These are phyloP conservation scores for Pelargonium myrrhifolium DNA, from an alignment of 441 rosid genomes.

Conservation along the genomic window DNA sequence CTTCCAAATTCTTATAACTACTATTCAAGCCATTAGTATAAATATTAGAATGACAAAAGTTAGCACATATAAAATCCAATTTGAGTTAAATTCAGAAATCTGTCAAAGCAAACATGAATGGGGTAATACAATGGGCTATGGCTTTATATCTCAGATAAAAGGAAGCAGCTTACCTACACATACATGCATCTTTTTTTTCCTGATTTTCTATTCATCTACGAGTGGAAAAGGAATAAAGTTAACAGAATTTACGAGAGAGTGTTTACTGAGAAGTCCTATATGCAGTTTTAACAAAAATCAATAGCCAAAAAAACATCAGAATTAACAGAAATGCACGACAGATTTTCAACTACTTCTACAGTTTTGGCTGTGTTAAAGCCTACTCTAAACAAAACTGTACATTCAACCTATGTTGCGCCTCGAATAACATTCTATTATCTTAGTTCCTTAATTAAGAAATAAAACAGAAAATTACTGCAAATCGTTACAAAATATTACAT, in stretches of 20 bases:
- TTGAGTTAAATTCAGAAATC: neutral
- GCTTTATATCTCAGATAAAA: neutral
- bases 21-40: neutral
- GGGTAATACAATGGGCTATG: neutral
- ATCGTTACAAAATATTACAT: neutral
- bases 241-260: neutral
- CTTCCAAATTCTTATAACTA: neutral
- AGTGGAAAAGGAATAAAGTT: neutral
- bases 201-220: neutral
- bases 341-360: too few relatives aligned
- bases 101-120: neutral
- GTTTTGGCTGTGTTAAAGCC: neutral
- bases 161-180: too few relatives aligned
- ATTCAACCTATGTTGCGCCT: neutral
- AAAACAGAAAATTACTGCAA: neutral
- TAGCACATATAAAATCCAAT: neutral
- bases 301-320: too few relatives aligned
- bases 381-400: neutral
- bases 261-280: neutral
- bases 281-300: too few relatives aligned
- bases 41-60: neutral
- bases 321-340: neutral
- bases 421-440: neutral
- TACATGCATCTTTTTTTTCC: too few relatives aligned
- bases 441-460: neutral